Base-by-base conservation (phyloP, 805 yeast genomes). In the Wickerhamomyces mucosus region DNA sequence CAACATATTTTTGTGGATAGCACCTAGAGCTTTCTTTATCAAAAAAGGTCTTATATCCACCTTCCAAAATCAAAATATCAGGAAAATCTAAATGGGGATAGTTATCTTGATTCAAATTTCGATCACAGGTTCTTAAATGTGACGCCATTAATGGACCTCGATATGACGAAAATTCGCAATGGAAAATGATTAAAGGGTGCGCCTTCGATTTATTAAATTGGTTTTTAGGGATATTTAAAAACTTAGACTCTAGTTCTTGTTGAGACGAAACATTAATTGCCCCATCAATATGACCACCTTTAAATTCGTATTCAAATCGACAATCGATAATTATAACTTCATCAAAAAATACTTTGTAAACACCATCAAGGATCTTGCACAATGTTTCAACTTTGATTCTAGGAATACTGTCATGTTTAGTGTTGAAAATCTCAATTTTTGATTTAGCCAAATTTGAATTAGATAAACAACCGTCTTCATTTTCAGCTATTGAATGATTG, bases 81-180 rank as follows among this genome's bases (percentile, higher is more conserved):
- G 98, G 98, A 51, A 79, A 92, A 41, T 71, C 72, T 35, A 92
- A 63, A 38, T 69, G 61, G 1, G 98, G 98, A 56, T 92, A 92
- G 38, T 69, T 64, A 35, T 78, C 75, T 39, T 73, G 65, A 53
- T 88, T 86, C 32, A 74, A 44, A 24, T 69, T 68, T 40, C 98
- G 70, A 58, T 92, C 98, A 44, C 81, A 70, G 37, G 78, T 78
- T 39, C 98, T 65, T 35, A 92, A 65, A 52, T 85, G 86, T 33
- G 75, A 64, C 1, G 97, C 97, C 80, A 92, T 74, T 29, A 79
- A 61, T 5, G 98, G 98, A n/a, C 97, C 95, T 37, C 98, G 67
- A 51, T 79, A 84, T 6, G 94, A 74, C 23, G 94, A 79, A 53
- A 85, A 89, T 57, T 92, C 98, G 58, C 98, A 92, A 56, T 92